phyloP scores from a whole-genome alignment of 305 asterid species.

The Petunia hybrid region DNA sequence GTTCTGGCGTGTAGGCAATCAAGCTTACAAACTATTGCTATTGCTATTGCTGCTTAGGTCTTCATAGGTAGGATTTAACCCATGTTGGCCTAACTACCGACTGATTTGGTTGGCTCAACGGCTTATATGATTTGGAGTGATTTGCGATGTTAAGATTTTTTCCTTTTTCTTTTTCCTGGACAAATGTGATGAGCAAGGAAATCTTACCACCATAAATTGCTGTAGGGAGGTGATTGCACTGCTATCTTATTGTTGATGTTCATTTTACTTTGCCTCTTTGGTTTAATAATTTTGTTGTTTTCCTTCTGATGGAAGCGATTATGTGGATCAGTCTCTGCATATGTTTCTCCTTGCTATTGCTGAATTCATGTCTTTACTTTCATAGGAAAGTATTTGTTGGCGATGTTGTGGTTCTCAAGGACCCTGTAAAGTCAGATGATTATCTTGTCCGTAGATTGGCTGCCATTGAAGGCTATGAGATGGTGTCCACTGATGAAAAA shows the following conservation, averaged over 20 bases:
- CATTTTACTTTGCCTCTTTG: constrained; percentile 20
- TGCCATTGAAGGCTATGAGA: constrained; percentile 85
- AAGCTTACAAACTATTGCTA: neutral
- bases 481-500: constrained; percentile 71
- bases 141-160: neutral
- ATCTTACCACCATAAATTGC: neutral
- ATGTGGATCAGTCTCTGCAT: constrained; percentile 9
- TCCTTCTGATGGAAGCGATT: neutral
- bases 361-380: constrained; percentile 21
- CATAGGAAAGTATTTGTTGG: constrained; percentile 74
- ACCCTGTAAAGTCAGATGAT: constrained; percentile 60
- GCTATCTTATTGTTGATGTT: constrained; percentile 1
- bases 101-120: neutral
- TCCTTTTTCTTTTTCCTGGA: constrained; percentile 16
- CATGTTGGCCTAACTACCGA: neutral
- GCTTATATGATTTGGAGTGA: neutral
- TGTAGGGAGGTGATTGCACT: constrained; percentile 6
- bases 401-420: constrained; percentile 81
- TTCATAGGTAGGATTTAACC: neutral
- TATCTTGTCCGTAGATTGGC: constrained; percentile 85
- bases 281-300: neutral
- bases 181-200: neutral
- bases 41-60: neutral
- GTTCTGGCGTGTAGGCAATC: neutral
- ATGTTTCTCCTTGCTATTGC: constrained; percentile 16